Evolutionary conservation across 2,329 filamentous ascomycete species (phyloP), one percentile per base, ranked within the genome.

Genomic region (Fusarium sp.): DNA sequence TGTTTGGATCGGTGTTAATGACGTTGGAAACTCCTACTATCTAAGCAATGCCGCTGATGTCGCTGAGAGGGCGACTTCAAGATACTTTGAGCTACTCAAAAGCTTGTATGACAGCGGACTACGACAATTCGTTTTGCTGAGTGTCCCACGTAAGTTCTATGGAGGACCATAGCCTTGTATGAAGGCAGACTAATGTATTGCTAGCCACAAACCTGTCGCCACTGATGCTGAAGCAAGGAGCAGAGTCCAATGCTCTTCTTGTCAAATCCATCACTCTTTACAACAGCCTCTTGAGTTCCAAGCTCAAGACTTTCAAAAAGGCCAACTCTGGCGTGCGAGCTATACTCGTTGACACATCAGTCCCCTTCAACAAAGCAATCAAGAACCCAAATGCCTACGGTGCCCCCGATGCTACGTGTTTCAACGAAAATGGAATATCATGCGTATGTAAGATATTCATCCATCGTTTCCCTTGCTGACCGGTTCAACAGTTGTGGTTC

Each of bases 51-150:
- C 71, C 0, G 66, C 67, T 0, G 69, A 65, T 0, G 68, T 83
- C 4, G 74, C 79, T 43, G 64, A 63, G 4, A 64, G 71, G n/a
- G 77, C 80, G 4, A 77, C 82, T n/a, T 72, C 68, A 2, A 74
- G 76, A 17, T 82, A 82, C 50, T 75, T 75, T 11, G 69, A 69
- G 4, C 69, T 81, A 1, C 67, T 81, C 0, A 72, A 78, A 49
- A 53, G 77, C 17, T 73, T 89, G 7, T 86, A 86, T 59, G 69
- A 73, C 3, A 74, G 77, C 3, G 86, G 86, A 0, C 80, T 80
- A 3, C 75, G 85, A 6, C 86, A 86, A 51, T 88, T 88, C 57
- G 76, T 82, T 2, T 79, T 88, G 49, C 59, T 89, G 27, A 86
- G 80, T 48, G 84, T 88, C 0, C 86, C 87, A 2, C 83, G 71